Base-by-base conservation (phyloP, 371 early-diverging fungal species). In the Zychaea mexicana region DNA sequence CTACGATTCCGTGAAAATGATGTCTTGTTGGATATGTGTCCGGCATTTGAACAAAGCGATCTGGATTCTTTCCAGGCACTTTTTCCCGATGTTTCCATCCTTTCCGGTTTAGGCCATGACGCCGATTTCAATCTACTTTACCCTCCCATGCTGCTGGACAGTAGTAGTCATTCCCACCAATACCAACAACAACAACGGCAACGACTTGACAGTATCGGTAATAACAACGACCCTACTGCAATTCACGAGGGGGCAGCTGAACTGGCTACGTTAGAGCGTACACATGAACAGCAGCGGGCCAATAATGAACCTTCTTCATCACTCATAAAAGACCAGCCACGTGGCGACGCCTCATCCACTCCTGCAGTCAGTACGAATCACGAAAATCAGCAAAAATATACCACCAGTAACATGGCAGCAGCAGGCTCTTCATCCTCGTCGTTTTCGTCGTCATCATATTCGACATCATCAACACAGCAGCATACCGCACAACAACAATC, bases 1-100 rank as follows among this genome's bases (percentile, higher is more conserved):
- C 60, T 62, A 54, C 62, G 62, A 42, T 65, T 64, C 28, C 65
- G 59, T 49, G 62, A 61, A 27, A 67, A 63, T 61, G 67, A 73
- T 32, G 56, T 65, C 2, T 52, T 69, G 33, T 36, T 42, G 36
- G 61, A 73, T 8, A 67, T 70, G 32, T 73, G 70, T 54, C 70
- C 70, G 27, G 68, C 69, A 4, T 62, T 65, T 52, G 49, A 62
- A 15, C 71, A 63, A 55, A 62, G 56, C 49, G 67, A 67, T 22
- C 46, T 57, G 49, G 67, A 67, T 52, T 62, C 54, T 13, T 62
- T 57, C 17, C 57, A 62, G 42, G 67, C 57, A 9, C 61, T 67
- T 13, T 67, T 67, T 52, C 67, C 67, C 21, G 67, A 67, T 31
- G 57, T 63, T 21, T 62, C 67, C 39, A 56, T 67, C 24, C 62